phyloP scores from a whole-genome alignment of 805 yeast species.

The Priceomyces medius region DNA sequence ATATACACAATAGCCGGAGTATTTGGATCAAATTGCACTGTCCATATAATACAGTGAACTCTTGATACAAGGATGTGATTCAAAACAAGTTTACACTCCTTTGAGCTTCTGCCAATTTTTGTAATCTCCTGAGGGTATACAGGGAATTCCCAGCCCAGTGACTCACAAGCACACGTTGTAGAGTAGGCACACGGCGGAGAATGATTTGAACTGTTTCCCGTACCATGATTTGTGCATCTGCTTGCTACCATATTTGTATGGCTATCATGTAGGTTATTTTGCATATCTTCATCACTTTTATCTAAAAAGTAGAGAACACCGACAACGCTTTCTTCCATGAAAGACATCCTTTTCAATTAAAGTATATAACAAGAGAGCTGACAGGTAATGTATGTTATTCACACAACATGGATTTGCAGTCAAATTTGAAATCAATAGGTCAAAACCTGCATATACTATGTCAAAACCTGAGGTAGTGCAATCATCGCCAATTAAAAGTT shows the following conservation, averaged over 20 bases:
- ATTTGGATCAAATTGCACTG: constrained; percentile 47
- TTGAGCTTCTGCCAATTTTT: constrained; percentile 43
- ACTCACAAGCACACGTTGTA: no score
- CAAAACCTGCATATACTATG: constrained; percentile 1
- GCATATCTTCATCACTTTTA: no score
- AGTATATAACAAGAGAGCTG: no score
- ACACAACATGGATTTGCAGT: not conserved
- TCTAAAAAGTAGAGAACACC: no score
- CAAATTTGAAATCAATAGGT: not conserved
- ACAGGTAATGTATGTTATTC: no score
- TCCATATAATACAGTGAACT: constrained; percentile 50
- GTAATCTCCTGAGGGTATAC: constrained; percentile 31
- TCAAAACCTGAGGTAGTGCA: constrained; percentile 3
- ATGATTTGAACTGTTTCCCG: no score
- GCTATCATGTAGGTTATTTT: no score
- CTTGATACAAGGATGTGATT: constrained; percentile 42
- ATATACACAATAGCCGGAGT: constrained; percentile 49
- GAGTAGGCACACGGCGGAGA: no score
- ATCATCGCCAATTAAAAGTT: constrained; percentile 7
- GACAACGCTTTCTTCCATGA: no score
- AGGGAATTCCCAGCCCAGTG: constrained; percentile 7
- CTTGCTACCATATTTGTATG: no score
- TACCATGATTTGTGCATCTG: no score
- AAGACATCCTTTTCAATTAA: no score
- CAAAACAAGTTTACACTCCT: constrained; percentile 27